Evolutionary conservation across 2,329 filamentous ascomycete genomes (phyloP), one percentile per base, ranked within the genome.

Genomic region (Simplicillium sp.): DNA sequence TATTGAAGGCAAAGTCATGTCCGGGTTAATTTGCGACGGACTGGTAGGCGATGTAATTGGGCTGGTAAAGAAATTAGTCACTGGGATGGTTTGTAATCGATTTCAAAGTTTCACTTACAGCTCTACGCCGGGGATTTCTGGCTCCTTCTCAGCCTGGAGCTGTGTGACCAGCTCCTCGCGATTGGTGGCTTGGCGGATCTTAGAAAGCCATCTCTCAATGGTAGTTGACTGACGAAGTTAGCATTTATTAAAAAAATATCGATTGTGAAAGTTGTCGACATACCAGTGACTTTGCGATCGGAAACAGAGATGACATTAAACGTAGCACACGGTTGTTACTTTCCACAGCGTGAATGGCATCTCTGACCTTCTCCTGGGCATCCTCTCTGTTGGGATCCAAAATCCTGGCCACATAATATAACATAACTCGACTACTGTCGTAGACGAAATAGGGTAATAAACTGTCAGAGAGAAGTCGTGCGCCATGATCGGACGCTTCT

Each of bases 371-470:
- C 7, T 52, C 51, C 25, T 58, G 52, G 8, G 61, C 60, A 42
- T 62, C 61, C 1, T 55, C 47, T 12, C 58, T 49, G 28, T 45
- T 54, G 2, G 60, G 55, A 20, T 65, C 64, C 6, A 68, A 53
- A 7, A 69, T 48, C 13, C 65, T 59, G 4, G 64, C 66, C n/a
- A 68, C 57, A 42, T 68, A 68, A 48, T 70, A 70, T 1, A 70
- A 49, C 62, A 70, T 68, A 31, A 68, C 62, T 4, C 67, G 58
- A 37, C 62, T 68, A 46, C 66, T 68, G 40, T 70, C 66, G 46
- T 68, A 69, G 2, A 64, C 59, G 43, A 69, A 70, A 13, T 65
- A 67, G 1, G 66, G 66, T 25, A 68, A 54, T 50, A 68, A 52
- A 35, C 62, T 66, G 36, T 70, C 67, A 0, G 65, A 64, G 17